Evolutionary conservation across 2,329 filamentous ascomycete species (phyloP).

Genomic region (Diplodia seriata): DNA sequence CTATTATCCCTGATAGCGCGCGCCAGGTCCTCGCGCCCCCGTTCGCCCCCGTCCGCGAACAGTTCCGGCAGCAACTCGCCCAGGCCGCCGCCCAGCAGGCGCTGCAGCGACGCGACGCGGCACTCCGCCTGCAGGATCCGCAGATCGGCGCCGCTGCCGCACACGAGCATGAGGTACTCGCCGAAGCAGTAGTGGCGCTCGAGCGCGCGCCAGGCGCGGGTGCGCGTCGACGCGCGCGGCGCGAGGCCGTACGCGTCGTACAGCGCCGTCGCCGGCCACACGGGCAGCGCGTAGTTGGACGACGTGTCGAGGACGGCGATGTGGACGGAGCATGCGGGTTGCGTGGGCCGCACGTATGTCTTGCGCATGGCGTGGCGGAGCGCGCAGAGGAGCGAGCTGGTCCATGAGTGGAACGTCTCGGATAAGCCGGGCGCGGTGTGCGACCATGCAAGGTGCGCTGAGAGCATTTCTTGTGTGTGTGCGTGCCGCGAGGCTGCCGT

Average conservation of each 20-base stretch:
- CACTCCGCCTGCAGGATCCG: background rate
- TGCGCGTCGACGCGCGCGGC: background rate
- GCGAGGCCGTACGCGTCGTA: slow-evolving; percentile 8
- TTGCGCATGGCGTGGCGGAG: slow-evolving; percentile 17
- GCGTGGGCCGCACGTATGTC: background rate
- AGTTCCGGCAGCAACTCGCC: slow-evolving; percentile 1
- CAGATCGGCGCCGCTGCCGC: background rate
- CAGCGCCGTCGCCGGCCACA: slow-evolving; percentile 8
- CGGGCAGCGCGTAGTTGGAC: background rate
- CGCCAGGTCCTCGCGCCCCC: background rate
- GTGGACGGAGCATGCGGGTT: background rate
- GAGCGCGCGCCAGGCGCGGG: background rate
- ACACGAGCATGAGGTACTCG: slow-evolving; percentile 22
- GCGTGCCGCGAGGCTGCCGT: background rate
- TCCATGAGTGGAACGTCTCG: slow-evolving; percentile 26
- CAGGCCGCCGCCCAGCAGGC: background rate
- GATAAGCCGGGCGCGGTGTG: too few species aligned
- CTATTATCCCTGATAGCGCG: background rate
- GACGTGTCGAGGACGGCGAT: slow-evolving; percentile 21
- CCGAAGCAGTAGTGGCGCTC: slow-evolving; percentile 20
- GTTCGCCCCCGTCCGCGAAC: background rate
- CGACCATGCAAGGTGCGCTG: too few species aligned
- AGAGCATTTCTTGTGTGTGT: slow-evolving; percentile 5
- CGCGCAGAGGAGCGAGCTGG: slow-evolving; percentile 21
- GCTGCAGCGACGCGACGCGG: background rate